A percentile compares a stretch with the other conserved stretches of the same genome.
Conservation (phyloP, 129 eudicot genomes). For the Artemisia tridentata region DNA sequence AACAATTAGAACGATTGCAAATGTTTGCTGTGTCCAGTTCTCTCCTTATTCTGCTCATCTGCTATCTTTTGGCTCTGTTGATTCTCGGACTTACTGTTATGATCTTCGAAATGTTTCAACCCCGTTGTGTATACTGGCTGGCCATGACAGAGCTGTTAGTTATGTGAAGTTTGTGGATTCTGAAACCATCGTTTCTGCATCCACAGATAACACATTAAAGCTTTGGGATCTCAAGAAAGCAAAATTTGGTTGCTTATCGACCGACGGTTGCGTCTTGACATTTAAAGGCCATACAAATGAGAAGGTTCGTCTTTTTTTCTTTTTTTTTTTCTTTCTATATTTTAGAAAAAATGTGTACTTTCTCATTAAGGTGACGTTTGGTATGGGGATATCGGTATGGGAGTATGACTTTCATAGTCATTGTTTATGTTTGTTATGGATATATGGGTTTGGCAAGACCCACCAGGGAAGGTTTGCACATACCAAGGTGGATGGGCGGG, state of each 20-base stretch:
- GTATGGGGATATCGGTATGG: no score
- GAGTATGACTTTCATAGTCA: no score
- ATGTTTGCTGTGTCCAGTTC: slow-evolving; percentile 94
- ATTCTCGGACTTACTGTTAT: slow-evolving; percentile 74
- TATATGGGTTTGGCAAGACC: no score
- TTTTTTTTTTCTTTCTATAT: background rate
- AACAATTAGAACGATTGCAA: slow-evolving; percentile 75
- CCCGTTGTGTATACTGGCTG: slow-evolving; percentile 83
- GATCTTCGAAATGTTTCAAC: slow-evolving; percentile 69
- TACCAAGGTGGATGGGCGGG: no score
- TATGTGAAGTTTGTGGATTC: slow-evolving; percentile 41
- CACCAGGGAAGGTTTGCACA: no score
- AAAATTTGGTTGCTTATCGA: slow-evolving; percentile 30
- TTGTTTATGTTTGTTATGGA: no score
- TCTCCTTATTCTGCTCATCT: slow-evolving; percentile 69
- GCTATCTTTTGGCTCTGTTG: slow-evolving; percentile 82
- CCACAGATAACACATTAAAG: slow-evolving; percentile 52
- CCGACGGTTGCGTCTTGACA: slow-evolving; percentile 37
- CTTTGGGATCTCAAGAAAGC: slow-evolving; percentile 50
- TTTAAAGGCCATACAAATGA: slow-evolving; percentile 44
- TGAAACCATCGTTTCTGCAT: slow-evolving; percentile 44
- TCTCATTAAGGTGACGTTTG: no score
- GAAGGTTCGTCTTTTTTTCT: slow-evolving; percentile 34
- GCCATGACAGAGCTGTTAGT: slow-evolving; percentile 38
- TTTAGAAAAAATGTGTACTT: no score